phyloP scores from a whole-genome alignment of 106 monocot species.

The Dendrobium huoshanense region DNA sequence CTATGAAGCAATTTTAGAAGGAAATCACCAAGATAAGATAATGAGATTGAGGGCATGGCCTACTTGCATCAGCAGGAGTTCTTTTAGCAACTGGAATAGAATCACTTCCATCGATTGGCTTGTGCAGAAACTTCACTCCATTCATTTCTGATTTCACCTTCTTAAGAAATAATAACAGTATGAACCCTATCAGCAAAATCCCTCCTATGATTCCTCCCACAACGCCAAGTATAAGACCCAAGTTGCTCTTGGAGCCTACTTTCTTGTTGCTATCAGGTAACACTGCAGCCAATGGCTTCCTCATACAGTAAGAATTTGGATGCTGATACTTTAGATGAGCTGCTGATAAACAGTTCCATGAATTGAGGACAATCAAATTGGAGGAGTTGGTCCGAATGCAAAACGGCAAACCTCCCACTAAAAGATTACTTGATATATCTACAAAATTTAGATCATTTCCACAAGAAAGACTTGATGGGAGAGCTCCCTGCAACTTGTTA shows the following conservation, averaged over 20 bases:
- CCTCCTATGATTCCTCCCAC: constrained; percentile 59
- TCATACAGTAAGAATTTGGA: constrained; percentile 44
- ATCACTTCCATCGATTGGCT: constrained; percentile 7
- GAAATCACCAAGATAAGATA: neutral
- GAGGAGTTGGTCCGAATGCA: constrained; percentile 46
- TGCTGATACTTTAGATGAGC: constrained; percentile 40
- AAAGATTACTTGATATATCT: constrained; percentile 58
- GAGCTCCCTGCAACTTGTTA: constrained; percentile 47
- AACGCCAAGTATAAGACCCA: constrained; percentile 48
- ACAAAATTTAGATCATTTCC: constrained; percentile 28
- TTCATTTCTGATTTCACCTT: constrained; percentile 16
- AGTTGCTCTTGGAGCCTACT: constrained; percentile 24
- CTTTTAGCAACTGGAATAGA: constrained; percentile 23
- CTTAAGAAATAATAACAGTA: constrained; percentile 39
- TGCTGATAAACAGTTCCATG: constrained; percentile 61
- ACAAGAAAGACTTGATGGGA: constrained; percentile 38
- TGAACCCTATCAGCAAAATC: constrained; percentile 25
- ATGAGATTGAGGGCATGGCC: constrained; percentile 8
- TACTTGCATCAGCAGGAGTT: constrained; percentile 57
- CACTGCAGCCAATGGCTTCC: constrained; percentile 58
- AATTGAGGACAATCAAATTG: constrained; percentile 24
- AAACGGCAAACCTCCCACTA: constrained; percentile 51
- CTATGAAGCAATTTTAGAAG: neutral
- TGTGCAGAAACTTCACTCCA: constrained; percentile 10
- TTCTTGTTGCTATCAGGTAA: constrained; percentile 31